phyloP scores from a whole-genome alignment of 495 filamentous ascomycete species.

The Penicillium paradoxum region DNA sequence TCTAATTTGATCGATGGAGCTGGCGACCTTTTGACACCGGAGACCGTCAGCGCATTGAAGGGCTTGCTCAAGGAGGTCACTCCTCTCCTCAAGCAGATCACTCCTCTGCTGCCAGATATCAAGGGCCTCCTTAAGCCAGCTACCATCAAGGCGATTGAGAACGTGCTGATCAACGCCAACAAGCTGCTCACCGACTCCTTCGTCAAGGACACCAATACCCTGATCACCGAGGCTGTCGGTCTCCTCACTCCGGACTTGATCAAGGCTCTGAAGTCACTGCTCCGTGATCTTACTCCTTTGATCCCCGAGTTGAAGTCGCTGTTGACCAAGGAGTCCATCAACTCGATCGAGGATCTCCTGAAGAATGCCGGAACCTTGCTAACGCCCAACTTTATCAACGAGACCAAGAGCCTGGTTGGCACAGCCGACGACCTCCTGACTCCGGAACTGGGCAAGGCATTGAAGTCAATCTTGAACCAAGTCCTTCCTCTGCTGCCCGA shows the following conservation, averaged over 20 bases:
- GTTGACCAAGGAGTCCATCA: conserved; percentile 30
- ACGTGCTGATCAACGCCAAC: conserved; percentile 36
- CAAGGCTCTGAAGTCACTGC: conserved; percentile 32
- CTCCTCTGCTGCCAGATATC: conserved; percentile 7
- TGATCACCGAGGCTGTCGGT: conserved; percentile 31
- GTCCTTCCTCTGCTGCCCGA: conserved; percentile 21
- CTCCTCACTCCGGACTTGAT: conserved; percentile 36
- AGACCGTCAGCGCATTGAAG: conserved; percentile 36
- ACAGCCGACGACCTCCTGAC: conserved; percentile 12
- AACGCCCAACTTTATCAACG: conserved; percentile 34
- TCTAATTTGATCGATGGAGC: conserved; percentile 30
- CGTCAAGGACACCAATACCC: conserved; percentile 30
- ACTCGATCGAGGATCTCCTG: conserved; percentile 30
- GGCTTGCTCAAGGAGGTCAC: conserved; percentile 12
- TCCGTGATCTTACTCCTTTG: conserved; percentile 32
- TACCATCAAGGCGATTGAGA: conserved; percentile 32
- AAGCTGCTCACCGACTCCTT: conserved; percentile 34
- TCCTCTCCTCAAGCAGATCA: background rate
- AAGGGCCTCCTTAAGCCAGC: conserved; percentile 29
- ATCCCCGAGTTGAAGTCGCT: conserved; percentile 31
- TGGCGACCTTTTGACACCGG: conserved; percentile 23
- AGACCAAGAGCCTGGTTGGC: conserved; percentile 20
- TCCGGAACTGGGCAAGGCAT: conserved; percentile 1
- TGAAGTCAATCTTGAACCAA: conserved; percentile 13
- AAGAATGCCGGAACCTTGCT: conserved; percentile 36